phyloP scores from a whole-genome alignment of 2,329 filamentous ascomycete genomes.

The Allantophomopsis lycopodina region DNA sequence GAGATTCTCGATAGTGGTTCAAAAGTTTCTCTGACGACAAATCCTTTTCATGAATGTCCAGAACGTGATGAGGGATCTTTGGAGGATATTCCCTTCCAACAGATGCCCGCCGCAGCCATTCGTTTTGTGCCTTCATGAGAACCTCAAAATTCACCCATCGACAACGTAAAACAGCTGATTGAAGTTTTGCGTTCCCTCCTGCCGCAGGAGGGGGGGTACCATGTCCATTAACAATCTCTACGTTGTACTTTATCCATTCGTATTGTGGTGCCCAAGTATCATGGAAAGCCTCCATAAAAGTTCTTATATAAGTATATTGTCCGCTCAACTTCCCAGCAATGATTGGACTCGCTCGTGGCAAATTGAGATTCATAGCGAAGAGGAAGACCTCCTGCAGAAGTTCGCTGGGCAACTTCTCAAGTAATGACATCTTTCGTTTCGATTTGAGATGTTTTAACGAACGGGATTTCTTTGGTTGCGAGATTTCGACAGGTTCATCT shows the following conservation, averaged over 20 bases:
- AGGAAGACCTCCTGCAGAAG: conserved; percentile 16
- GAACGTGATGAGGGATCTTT: too few relatives aligned
- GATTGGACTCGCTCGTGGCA: conserved; percentile 15
- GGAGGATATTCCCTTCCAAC: too few relatives aligned
- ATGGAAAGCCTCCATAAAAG: conserved; percentile 12
- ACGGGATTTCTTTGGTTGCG: conserved; percentile 1
- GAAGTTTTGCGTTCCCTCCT: not conserved
- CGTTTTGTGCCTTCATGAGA: conserved; percentile 4
- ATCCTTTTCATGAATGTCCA: too few relatives aligned
- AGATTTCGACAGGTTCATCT: too few relatives aligned
- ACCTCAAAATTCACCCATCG: conserved; percentile 13
- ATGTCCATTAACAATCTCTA: too few relatives aligned
- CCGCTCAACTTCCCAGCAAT: conserved; percentile 16
- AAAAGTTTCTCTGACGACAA: too few relatives aligned
- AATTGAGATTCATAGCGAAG: conserved; percentile 12
- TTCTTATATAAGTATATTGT: conserved; percentile 10
- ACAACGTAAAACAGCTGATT: conserved; percentile 13
- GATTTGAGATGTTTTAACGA: conserved; percentile 14
- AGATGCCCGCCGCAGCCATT: conserved; percentile 11
- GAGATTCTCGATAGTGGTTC: too few relatives aligned
- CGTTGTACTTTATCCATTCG: too few relatives aligned
- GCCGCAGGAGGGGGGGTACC: too few relatives aligned
- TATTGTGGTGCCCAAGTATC: conserved; percentile 9
- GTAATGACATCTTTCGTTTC: conserved; percentile 11
- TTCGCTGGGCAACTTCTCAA: conserved; percentile 17